A percentile compares a stretch with the other conserved stretches of the same genome.
Evolutionary conservation across 1,284 basidiomycete genomes (phyloP).

Genomic region (Sutorius eximius): DNA sequence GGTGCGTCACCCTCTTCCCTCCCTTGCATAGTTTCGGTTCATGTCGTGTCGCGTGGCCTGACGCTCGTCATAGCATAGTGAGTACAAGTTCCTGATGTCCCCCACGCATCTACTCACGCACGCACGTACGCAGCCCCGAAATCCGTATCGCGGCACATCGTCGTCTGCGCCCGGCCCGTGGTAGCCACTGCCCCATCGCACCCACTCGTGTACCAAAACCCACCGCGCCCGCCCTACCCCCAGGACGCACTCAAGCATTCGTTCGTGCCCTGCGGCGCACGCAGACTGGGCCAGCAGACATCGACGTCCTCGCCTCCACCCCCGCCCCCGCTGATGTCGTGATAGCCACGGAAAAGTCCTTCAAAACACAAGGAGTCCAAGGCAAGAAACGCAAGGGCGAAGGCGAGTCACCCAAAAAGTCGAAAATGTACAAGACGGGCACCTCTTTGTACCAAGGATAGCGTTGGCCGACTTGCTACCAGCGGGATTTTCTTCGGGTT

Average conservation of each 20-base stretch:
- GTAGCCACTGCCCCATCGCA: conserved; percentile 36
- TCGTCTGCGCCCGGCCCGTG: conserved; percentile 52
- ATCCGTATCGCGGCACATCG: conserved; percentile 54
- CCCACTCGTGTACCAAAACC: conserved; percentile 44
- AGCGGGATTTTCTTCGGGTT: not conserved
- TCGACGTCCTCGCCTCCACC: no score
- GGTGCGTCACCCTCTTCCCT: conserved; percentile 38
- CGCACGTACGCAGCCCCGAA: conserved; percentile 55
- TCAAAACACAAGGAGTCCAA: no score
- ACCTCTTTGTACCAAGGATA: not conserved
- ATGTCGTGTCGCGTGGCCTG: no score
- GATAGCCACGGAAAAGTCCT: no score
- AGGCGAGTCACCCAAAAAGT: no score
- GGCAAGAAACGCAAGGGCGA: no score
- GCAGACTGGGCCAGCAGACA: no score
- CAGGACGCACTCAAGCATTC: conserved; percentile 59
- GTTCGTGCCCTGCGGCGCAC: conserved; percentile 65
- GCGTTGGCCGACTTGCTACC: not conserved
- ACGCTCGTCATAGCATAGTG: no score
- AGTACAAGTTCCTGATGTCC: no score
- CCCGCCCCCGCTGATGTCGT: no score
- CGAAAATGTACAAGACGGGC: no score
- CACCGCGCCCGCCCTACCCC: conserved; percentile 55
- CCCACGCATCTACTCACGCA: not conserved
- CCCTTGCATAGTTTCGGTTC: no score